Evolutionary conservation across 2,329 filamentous ascomycete genomes (phyloP).

Genomic region (Phyllachora maydis): DNA sequence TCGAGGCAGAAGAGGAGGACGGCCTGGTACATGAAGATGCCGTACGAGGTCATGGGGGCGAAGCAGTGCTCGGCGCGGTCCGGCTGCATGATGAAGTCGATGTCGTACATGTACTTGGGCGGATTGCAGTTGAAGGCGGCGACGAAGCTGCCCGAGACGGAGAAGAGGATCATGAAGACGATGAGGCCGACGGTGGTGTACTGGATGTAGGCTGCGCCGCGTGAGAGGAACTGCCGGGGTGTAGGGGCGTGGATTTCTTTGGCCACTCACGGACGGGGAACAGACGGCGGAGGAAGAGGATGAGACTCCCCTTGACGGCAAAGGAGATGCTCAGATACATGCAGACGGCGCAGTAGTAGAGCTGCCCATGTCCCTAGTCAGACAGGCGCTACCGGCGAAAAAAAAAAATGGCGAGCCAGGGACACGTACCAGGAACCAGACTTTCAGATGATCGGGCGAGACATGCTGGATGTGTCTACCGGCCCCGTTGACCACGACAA

Average conservation of each 20-base stretch:
- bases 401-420: not conserved
- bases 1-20: conserved; percentile 2
- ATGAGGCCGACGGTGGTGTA: conserved; percentile 2
- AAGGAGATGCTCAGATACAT: conserved; percentile 3
- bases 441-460: conserved; percentile 1
- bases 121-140: conserved; percentile 3
- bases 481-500: conserved; percentile 2
- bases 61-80: conserved; percentile 3
- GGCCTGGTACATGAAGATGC: conserved; percentile 4
- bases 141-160: conserved; percentile 2
- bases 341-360: conserved; percentile 3
- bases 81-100: conserved; percentile 2
- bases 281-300: conserved; percentile 2
- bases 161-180: conserved; percentile 3
- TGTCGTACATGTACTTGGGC: conserved; percentile 3
- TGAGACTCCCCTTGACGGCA: conserved; percentile 2
- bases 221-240: not conserved
- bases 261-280: conserved; percentile 2
- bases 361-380: conserved; percentile 1
- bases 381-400: too few relatives aligned
- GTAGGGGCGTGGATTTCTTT: not conserved
- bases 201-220: conserved; percentile 2
- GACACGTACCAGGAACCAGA: conserved; percentile 1
- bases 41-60: conserved; percentile 1
- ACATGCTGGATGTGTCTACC: conserved; percentile 3